Percentiles rank a stretch among this genome's conserved stretches.
Evolutionary conservation across 768 basidiomycete species (phyloP).

Genomic region (Cubamyces sp.): DNA sequence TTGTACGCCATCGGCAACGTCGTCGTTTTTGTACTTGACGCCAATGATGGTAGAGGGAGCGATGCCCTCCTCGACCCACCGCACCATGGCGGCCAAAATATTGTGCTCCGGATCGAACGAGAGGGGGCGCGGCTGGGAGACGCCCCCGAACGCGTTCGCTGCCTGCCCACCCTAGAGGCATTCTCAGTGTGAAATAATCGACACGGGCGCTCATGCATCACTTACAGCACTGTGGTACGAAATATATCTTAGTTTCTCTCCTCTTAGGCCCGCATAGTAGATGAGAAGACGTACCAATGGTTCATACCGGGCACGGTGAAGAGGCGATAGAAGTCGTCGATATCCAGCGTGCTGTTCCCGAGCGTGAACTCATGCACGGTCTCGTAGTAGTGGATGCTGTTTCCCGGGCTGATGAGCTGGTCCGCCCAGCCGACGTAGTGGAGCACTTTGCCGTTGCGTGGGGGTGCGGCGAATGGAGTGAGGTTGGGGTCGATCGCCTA

Average conservation of each 20-base stretch:
- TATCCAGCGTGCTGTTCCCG: constrained; percentile 22
- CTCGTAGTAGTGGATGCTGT: constrained; percentile 33
- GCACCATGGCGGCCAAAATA: constrained; percentile 32
- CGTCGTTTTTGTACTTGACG: constrained; percentile 18
- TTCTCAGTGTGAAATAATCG: no score
- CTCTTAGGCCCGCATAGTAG: neutral
- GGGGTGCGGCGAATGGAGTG: constrained; percentile 21
- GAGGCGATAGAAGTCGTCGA: constrained; percentile 37
- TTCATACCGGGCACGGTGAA: constrained; percentile 37
- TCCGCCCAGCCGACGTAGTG: constrained; percentile 33
- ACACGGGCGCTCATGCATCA: neutral
- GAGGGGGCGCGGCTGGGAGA: constrained; percentile 8
- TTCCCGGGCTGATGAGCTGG: constrained; percentile 36
- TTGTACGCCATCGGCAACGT: constrained; percentile 5
- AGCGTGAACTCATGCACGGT: constrained; percentile 30
- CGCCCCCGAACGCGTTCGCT: constrained; percentile 30
- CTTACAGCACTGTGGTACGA: constrained; percentile 1
- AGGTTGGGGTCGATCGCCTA: constrained; percentile 24
- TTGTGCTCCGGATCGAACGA: constrained; percentile 29
- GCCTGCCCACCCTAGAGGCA: constrained; percentile 25
- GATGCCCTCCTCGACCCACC: constrained; percentile 36
- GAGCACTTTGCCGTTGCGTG: constrained; percentile 29
- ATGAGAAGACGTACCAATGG: constrained; percentile 28
- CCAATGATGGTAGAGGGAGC: constrained; percentile 30
- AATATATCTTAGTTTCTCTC: no score